These are phyloP conservation scores for Candida labiduridarum DNA, from an alignment of 1,139 yeast genomes.

Conservation along the genomic window DNA sequence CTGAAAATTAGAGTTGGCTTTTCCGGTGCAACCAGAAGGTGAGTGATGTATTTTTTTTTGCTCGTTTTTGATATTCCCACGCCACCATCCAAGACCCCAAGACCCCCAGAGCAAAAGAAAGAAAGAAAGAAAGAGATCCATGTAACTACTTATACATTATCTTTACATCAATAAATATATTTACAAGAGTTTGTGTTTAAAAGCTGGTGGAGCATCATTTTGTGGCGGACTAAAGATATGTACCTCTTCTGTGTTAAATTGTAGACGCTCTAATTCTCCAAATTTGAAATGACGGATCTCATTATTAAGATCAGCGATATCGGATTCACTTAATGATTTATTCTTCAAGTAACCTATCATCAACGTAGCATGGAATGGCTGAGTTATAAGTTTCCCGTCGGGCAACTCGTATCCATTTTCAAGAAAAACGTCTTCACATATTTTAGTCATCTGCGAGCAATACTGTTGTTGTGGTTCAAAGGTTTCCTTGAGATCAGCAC, in stretches of 20 bases:
- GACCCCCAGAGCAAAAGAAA: no score
- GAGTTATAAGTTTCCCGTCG: not conserved
- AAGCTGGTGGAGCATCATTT: not conserved
- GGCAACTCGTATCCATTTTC: not conserved
- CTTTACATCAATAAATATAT: not conserved
- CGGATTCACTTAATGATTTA: not conserved
- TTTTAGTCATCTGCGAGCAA: not conserved
- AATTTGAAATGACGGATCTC: not conserved
- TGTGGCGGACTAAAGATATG: not conserved
- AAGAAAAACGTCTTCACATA: not conserved
- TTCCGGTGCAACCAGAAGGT: not conserved
- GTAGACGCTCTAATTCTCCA: conserved; percentile 3
- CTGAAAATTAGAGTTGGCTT: not conserved
- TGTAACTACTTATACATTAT: no score
- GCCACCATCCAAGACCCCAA: no score
- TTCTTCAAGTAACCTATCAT: conserved; percentile 4
- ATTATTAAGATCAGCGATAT: not conserved
- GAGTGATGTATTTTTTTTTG: not conserved
- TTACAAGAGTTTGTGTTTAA: not conserved
- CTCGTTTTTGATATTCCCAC: no score
- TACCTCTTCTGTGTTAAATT: conserved; percentile 6
- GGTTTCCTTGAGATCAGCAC: not conserved
- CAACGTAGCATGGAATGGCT: not conserved
- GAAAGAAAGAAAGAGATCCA: no score
- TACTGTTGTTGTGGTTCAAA: not conserved